Evolutionary conservation across 1,139 yeast genomes (phyloP).

Genomic region (Geotrichum phurueaensis): DNA sequence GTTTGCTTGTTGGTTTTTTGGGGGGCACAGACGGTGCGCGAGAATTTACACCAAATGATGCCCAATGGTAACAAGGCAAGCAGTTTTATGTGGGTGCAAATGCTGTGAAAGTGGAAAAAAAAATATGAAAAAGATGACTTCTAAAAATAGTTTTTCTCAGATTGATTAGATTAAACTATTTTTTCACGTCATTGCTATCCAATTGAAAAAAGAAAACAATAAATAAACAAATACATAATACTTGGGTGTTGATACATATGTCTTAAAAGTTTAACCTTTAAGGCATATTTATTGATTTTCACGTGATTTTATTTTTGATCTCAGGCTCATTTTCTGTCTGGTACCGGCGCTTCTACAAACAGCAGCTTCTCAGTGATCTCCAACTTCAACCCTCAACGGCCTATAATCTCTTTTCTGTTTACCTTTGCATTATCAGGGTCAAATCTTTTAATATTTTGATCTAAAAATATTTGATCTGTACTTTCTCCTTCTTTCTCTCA

Average conservation of each 20-base stretch:
- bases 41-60: background rate
- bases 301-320: too few species aligned
- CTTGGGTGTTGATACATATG: too few species aligned
- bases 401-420: background rate
- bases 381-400: background rate
- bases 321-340: too few species aligned
- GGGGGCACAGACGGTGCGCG: background rate
- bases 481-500: background rate
- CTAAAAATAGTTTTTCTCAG: background rate
- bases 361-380: background rate
- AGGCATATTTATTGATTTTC: too few species aligned
- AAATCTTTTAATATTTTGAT: background rate
- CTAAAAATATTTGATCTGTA: too few species aligned
- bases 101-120: background rate
- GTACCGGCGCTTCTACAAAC: too few species aligned
- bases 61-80: background rate
- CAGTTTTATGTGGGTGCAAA: background rate
- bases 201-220: too few species aligned
- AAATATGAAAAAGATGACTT: background rate
- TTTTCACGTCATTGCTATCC: background rate
- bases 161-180: background rate
- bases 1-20: background rate
- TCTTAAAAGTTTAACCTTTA: too few species aligned
- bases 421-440: background rate
- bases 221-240: too few species aligned